Conservation (phyloP, 352 stramenopile species). For the Phytophthora sansomeana region DNA sequence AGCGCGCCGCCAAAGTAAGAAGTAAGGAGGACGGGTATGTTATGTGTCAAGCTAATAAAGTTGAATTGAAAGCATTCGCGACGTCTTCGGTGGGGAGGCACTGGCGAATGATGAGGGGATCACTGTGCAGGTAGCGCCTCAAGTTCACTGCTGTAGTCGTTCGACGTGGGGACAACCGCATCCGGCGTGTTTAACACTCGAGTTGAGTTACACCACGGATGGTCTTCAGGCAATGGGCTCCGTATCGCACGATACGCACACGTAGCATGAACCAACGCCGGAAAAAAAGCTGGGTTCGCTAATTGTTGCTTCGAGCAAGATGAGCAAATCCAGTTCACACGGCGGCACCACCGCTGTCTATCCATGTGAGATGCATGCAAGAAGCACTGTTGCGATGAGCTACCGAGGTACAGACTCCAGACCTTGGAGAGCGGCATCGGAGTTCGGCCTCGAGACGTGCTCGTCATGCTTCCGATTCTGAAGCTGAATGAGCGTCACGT, state of each 20-base stretch:
- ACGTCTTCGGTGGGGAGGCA: not conserved
- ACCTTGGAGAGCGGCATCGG: no score
- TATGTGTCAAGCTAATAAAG: constrained; percentile 39
- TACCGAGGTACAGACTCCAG: no score
- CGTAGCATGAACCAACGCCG: constrained; percentile 12
- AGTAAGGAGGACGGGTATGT: constrained; percentile 30
- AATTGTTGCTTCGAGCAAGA: constrained; percentile 20
- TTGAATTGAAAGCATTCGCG: constrained; percentile 21
- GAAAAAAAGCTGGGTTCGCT: constrained; percentile 27
- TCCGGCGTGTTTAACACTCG: constrained; percentile 23
- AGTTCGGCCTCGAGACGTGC: not conserved
- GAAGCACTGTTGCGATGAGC: constrained; percentile 11
- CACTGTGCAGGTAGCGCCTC: not conserved
- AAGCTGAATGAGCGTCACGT: constrained; percentile 15
- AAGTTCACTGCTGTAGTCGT: not conserved
- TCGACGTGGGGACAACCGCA: constrained; percentile 18
- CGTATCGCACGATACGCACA: no score
- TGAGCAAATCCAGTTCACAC: constrained; percentile 26
- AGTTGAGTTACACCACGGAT: constrained; percentile 21
- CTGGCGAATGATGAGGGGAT: no score
- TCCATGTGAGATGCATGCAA: constrained; percentile 7
- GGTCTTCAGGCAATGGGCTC: not conserved
- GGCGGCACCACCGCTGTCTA: constrained; percentile 20
- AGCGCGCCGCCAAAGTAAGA: constrained; percentile 25
- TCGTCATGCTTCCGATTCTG: constrained; percentile 2